Evolutionary conservation across 371 early-diverging fungal genomes (phyloP).

Genomic region (Entomophthora muscae): DNA sequence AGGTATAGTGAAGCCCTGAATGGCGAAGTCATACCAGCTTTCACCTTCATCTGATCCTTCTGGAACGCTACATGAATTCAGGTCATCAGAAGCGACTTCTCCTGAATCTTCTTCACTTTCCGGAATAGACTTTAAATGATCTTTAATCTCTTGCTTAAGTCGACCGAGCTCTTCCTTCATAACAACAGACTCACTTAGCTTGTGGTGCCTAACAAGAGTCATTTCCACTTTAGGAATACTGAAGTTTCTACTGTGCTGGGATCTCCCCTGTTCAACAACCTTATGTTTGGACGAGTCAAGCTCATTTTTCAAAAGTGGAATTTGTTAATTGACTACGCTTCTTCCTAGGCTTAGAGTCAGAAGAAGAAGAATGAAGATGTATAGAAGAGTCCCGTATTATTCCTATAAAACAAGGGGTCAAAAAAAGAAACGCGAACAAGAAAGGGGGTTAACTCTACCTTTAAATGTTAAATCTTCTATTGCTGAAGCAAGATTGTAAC

Average conservation of each 20-base stretch:
- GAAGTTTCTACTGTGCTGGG: neutral
- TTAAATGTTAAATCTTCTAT: neutral
- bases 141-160: neutral
- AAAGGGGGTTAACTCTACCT: neutral
- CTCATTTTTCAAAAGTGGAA: neutral
- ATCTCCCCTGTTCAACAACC: neutral
- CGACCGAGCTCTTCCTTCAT: neutral
- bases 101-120: neutral
- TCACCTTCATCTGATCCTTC: neutral
- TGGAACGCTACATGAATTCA: neutral
- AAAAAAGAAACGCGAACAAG: neutral
- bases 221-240: neutral
- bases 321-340: neutral
- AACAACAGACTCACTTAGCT: neutral
- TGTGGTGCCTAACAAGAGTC: neutral
- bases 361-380: neutral
- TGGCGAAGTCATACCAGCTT: neutral
- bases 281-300: neutral
- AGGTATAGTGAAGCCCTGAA: neutral
- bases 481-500: neutral
- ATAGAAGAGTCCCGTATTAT: neutral
- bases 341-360: neutral
- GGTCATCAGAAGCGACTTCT: neutral
- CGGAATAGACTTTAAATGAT: neutral
- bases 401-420: neutral